Percentiles rank a stretch among this genome's conserved stretches.
Evolutionary conservation across 306 rosid species (phyloP).

Genomic region (Lotus japonicus): DNA sequence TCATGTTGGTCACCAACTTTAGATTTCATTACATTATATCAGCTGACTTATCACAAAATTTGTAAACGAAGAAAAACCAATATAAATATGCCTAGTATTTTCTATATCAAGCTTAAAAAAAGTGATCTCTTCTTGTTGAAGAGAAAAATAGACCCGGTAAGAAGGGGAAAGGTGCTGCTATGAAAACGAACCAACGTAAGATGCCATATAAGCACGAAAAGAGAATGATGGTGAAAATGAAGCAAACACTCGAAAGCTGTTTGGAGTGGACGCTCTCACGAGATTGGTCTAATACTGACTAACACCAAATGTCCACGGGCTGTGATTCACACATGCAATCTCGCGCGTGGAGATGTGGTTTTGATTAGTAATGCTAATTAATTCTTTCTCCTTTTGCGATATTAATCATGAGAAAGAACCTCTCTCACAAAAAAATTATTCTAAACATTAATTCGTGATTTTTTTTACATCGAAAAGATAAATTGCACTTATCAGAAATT

Average conservation of each 20-base stretch:
- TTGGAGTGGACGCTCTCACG: not conserved
- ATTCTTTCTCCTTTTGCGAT: slow-evolving; percentile 8
- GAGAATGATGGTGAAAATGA: no score
- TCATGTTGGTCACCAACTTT: not conserved
- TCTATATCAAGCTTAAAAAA: not conserved
- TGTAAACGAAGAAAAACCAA: not conserved
- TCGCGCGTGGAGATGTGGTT: not conserved
- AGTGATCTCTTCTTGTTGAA: not conserved
- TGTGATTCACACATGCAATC: not conserved
- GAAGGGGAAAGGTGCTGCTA: not conserved
- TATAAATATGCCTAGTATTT: not conserved
- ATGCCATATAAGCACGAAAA: no score
- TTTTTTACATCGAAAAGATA: no score
- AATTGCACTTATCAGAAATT: no score
- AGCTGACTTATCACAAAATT: not conserved
- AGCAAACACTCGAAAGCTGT: not conserved
- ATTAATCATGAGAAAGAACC: slow-evolving; percentile 21
- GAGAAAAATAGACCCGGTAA: not conserved
- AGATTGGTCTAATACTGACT: not conserved
- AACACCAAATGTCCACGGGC: not conserved
- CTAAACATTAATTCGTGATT: no score
- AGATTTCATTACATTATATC: not conserved
- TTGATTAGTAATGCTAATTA: not conserved
- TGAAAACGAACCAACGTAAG: slow-evolving; percentile 25
- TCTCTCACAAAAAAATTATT: no score